These are phyloP conservation scores for Xerocomellus dryophilus DNA, from an alignment of 768 basidiomycete species.

Conservation along the genomic window DNA sequence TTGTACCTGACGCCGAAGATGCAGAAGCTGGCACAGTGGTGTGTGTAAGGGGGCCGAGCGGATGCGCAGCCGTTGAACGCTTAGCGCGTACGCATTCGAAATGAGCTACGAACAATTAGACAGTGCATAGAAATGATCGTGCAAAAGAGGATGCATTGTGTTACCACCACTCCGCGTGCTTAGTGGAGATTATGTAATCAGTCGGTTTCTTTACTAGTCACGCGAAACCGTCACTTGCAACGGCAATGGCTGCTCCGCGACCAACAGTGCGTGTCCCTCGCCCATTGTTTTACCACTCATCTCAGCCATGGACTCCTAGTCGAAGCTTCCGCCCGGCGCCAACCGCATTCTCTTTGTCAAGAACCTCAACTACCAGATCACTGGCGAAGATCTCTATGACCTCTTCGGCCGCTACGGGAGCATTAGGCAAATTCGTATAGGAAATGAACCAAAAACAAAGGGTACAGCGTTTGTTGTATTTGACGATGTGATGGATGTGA, in stretches of 20 bases:
- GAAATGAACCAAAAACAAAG: slow-evolving; percentile 87
- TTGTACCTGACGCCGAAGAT: slow-evolving; percentile 59
- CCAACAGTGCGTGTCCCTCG: slow-evolving; percentile 49
- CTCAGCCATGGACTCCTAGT: slow-evolving; percentile 37
- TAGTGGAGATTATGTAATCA: too few relatives aligned
- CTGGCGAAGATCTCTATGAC: slow-evolving; percentile 93
- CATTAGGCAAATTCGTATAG: slow-evolving; percentile 92
- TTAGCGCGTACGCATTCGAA: slow-evolving; percentile 28
- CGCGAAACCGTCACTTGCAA: slow-evolving; percentile 3
- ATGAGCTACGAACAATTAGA: slow-evolving; percentile 1
- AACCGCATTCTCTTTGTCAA: slow-evolving; percentile 92
- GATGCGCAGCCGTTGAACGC: slow-evolving; percentile 60
- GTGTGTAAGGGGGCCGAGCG: slow-evolving; percentile 64
- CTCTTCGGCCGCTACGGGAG: slow-evolving; percentile 96
- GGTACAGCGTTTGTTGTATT: slow-evolving; percentile 97
- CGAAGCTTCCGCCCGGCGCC: slow-evolving; percentile 88
- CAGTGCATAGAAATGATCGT: not conserved
- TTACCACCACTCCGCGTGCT: too few relatives aligned
- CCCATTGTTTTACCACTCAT: not conserved
- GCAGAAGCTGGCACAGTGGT: slow-evolving; percentile 57
- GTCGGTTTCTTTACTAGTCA: too few relatives aligned
- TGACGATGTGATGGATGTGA: slow-evolving; percentile 93
- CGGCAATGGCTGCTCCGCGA: slow-evolving; percentile 61
- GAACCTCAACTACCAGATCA: slow-evolving; percentile 90
- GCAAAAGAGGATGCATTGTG: too few relatives aligned